These are phyloP conservation scores for Fusarium foetens DNA, from an alignment of 2,329 filamentous ascomycete species.

Conservation along the genomic window DNA sequence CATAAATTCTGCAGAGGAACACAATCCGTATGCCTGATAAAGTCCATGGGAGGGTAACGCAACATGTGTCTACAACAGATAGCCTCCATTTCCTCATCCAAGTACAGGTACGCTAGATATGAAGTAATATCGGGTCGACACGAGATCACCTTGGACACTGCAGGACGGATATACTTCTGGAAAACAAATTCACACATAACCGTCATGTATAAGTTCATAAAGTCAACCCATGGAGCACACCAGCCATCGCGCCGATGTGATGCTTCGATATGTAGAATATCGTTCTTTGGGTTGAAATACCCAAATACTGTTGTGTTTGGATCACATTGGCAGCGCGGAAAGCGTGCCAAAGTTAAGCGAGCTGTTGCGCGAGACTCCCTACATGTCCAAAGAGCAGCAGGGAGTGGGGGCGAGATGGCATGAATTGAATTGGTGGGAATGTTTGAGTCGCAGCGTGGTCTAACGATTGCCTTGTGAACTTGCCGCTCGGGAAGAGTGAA, in stretches of 20 bases:
- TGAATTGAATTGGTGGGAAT: neutral
- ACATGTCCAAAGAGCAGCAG: neutral
- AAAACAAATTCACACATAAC: neutral
- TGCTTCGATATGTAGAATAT: neutral
- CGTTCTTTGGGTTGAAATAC: neutral
- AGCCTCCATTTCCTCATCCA: neutral
- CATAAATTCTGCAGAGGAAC: neutral
- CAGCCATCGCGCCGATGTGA: neutral
- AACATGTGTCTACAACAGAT: neutral
- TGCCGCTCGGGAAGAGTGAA: neutral
- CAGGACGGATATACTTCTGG: neutral
- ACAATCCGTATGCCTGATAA: neutral
- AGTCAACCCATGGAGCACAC: neutral
- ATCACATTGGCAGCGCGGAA: neutral
- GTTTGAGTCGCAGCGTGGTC: neutral
- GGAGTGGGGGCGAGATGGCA: neutral
- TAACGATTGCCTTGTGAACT: neutral
- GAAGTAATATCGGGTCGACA: neutral
- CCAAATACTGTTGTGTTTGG: neutral
- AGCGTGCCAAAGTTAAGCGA: neutral
- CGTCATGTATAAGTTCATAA: neutral
- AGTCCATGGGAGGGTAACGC: neutral
- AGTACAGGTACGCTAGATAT: neutral
- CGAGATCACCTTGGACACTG: neutral
- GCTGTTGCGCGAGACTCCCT: neutral